Evolutionary conservation across 2,329 filamentous ascomycete species (phyloP), one percentile per base, ranked within the genome.

Genomic region (Catunica adiposa): DNA sequence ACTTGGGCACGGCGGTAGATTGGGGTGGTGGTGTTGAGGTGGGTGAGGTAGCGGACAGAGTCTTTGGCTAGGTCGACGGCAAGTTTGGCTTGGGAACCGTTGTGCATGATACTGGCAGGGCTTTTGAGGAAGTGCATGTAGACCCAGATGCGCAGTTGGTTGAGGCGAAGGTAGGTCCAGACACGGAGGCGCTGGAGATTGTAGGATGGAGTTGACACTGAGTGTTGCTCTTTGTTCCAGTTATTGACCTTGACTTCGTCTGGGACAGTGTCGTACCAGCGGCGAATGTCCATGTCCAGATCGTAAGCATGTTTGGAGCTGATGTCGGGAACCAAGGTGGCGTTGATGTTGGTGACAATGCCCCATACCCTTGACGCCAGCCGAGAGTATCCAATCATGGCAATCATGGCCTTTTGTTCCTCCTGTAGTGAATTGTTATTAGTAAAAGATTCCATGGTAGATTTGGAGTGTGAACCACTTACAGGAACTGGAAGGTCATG

Each of bases 61-160:
- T 89, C 84, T 63, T 86, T 86, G 14, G 85, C 83, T 1, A 89
- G 73, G 58, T 84, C 80, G 29, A 89, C 83, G 0, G 80, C 84
- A 0, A 77, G 84, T 62, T 86, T 80, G 2, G 89, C 89, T 60
- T 86, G 82, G 3, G 72, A 69, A 53, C 82, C 75, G 64, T 94
- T 84, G 57, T 83, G 78, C 69, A 84, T 79, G 62, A 96, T 96
- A 62, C 83, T 89, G 11, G 80, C 84, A 2, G 86, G 81, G 17
- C 84, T 90, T 66, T 95, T 87, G 7, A 97, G 71, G 2, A 95
- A 82, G 0, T 89, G 89, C 0, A 88, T 86, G 66, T 94, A 89
- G 26, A 96, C 85, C 65, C 88, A 81, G 57, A 89, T 92, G 3
- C 89, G 84, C 69, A 94, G 86, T 70, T 94, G 89, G 63, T 95